A percentile compares a stretch with the other conserved stretches of the same genome.
Evolutionary conservation across 345 rosid genomes (phyloP).

Genomic region (Rhodamnia rubescens): DNA sequence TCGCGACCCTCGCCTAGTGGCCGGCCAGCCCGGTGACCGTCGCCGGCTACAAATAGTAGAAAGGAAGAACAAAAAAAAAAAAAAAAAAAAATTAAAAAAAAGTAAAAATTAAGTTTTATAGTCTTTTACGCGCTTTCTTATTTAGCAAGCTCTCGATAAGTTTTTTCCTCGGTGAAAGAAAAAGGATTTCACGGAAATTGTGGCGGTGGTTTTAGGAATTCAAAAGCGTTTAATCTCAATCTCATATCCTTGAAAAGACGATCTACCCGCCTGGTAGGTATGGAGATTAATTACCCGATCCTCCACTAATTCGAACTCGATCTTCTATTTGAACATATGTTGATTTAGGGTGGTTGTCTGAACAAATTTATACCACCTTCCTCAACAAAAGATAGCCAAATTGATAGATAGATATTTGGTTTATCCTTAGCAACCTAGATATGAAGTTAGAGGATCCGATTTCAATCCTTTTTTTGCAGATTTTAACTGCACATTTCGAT

Average conservation of each 20-base stretch:
- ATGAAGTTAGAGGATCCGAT: neutral
- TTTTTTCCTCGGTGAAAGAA: no score
- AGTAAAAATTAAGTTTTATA: neutral
- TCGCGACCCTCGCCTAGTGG: no score
- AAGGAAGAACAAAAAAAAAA: no score
- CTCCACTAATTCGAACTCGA: neutral
- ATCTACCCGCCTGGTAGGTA: neutral
- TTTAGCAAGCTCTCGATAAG: neutral
- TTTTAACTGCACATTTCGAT: neutral
- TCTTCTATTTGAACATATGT: neutral
- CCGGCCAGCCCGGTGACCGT: no score
- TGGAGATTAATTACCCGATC: neutral
- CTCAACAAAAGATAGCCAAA: no score
- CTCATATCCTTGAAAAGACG: neutral
- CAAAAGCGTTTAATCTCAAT: neutral
- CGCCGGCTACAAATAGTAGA: no score
- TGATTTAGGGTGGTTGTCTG: neutral
- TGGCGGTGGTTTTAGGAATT: neutral
- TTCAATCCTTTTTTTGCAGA: neutral
- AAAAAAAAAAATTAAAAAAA: no score
- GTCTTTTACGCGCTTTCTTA: neutral
- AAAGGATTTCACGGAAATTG: neutral
- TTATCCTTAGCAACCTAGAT: neutral
- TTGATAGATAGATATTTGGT: neutral
- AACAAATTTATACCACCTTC: neutral